Base-by-base conservation (phyloP, 140 eudicot species). In the Ambrosia hybrid region DNA sequence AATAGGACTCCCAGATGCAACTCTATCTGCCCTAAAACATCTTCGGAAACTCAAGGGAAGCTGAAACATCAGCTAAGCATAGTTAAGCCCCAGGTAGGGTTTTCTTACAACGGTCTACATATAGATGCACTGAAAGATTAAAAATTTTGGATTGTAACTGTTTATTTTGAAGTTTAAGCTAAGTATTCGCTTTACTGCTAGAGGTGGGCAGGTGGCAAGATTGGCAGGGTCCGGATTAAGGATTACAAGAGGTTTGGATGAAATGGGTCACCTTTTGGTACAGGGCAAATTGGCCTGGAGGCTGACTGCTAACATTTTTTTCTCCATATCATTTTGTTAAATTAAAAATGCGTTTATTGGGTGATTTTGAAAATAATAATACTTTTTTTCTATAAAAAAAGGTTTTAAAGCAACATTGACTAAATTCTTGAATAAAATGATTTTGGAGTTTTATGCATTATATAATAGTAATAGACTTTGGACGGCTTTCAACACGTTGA, bases 11-110 rank as follows among this genome's bases (percentile, higher is more conserved):
- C 21, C 0, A 34, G 15, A 78, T 30, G 58, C 73, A 78, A 63
- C 46, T 51, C 67, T 63, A 6, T 77, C 73, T 39, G 60, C 73
- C 38, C 67, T 8, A 71, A 62, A 16, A 30, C 73, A 63, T 77
- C 76, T 62, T 13, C 69, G 49, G 67, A 70, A 77, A 69, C 71
- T 37, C 65, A 62, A 39, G 72, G 48, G 26, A 78, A 58, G 11
- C 16, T 21, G 78, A 57, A 73, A 49, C 74, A 73, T 48, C 79
- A 38, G 60, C 60, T 58, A 73, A 43, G 60, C 9, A 38, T 53
- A 55, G 55, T 73, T 65, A 73, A 79, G 66, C 58, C 59, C 51
- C 79, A 79, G 83, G 83, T 79, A 59, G 45, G 7, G 63, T 37
- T 57, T 46, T 57, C 9, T 49, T n/a, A 15, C 37, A 14, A 48